Percentiles rank a stretch among this genome's conserved stretches.
These are phyloP conservation scores for Aphanomyces euteiches DNA, from an alignment of 352 stramenopile genomes.

Conservation along the genomic window DNA sequence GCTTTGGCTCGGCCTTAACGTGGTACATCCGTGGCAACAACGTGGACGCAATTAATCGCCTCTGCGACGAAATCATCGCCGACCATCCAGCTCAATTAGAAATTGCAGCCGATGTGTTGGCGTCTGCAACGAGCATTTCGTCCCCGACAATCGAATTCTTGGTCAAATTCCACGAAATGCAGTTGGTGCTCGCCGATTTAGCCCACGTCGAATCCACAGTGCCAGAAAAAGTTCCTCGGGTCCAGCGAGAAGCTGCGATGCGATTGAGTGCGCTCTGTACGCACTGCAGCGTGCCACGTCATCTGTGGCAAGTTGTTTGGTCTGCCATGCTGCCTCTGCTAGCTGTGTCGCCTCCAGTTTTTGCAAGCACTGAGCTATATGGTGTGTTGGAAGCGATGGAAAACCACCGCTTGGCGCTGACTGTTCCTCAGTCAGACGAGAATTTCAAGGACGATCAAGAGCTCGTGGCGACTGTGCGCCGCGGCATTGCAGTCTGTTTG, in stretches of 20 bases:
- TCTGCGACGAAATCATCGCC: slow-evolving; percentile 56
- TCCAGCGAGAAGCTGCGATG: slow-evolving; percentile 60
- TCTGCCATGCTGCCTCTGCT: slow-evolving; percentile 52
- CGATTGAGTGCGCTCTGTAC: slow-evolving; percentile 52
- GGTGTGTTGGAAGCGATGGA: slow-evolving; percentile 59
- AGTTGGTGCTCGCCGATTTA: slow-evolving; percentile 62
- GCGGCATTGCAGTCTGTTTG: slow-evolving; percentile 20
- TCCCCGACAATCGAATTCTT: slow-evolving; percentile 45
- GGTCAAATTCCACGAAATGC: slow-evolving; percentile 63
- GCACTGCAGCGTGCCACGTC: slow-evolving; percentile 42
- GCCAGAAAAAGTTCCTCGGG: slow-evolving; percentile 43
- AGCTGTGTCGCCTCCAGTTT: slow-evolving; percentile 45
- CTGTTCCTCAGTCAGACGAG: slow-evolving; percentile 45
- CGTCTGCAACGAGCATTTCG: slow-evolving; percentile 40
- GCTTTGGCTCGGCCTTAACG: slow-evolving; percentile 49
- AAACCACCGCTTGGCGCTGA: slow-evolving; percentile 63
- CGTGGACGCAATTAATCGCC: slow-evolving; percentile 49
- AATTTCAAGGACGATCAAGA: slow-evolving; percentile 24
- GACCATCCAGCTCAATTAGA: slow-evolving; percentile 49
- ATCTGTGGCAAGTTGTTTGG: slow-evolving; percentile 46
- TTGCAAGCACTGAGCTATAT: slow-evolving; percentile 53
- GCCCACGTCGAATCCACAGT: slow-evolving; percentile 19
- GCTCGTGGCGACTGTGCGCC: not conserved
- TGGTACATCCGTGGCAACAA: slow-evolving; percentile 64
- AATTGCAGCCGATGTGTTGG: slow-evolving; percentile 65